phyloP scores from a whole-genome alignment of 129 eudicot genomes.

The Flaveria trinervia region DNA sequence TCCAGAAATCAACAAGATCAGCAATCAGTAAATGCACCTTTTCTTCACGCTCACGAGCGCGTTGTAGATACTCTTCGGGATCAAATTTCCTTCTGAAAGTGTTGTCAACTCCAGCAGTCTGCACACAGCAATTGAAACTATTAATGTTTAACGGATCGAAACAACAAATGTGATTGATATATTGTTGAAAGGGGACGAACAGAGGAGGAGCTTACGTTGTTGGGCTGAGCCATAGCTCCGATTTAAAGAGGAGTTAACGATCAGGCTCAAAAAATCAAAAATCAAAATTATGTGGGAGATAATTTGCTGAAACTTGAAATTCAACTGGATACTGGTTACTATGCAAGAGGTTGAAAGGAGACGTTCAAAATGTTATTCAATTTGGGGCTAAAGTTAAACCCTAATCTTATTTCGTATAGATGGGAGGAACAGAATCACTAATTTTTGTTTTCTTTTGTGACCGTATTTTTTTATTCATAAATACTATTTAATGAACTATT shows the following conservation, averaged over 20 bases:
- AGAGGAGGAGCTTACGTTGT: slow-evolving; percentile 37
- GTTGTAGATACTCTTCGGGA: slow-evolving; percentile 83
- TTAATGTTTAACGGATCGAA: not conserved
- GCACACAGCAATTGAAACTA: slow-evolving; percentile 23
- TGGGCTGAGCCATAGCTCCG: slow-evolving; percentile 53
- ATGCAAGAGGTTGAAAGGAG: slow-evolving; percentile 1
- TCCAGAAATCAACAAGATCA: not conserved
- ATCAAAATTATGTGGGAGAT: not conserved
- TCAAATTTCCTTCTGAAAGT: slow-evolving; percentile 91
- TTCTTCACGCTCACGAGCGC: slow-evolving; percentile 92
- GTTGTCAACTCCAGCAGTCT: slow-evolving; percentile 92
- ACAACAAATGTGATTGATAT: not conserved
- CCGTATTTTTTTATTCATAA: too few relatives aligned
- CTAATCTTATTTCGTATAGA: slow-evolving; percentile 22
- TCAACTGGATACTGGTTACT: slow-evolving; percentile 1
- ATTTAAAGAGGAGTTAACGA: not conserved
- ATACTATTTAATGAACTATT: too few relatives aligned
- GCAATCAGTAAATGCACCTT: slow-evolving; percentile 45
- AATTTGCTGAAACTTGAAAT: slow-evolving; percentile 17
- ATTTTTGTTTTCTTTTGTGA: too few relatives aligned
- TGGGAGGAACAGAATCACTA: not conserved
- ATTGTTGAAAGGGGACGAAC: not conserved
- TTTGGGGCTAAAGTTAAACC: slow-evolving; percentile 35
- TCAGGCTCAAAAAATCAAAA: not conserved
- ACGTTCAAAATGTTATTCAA: not conserved